Percentiles rank a stretch among this genome's conserved stretches.
Evolutionary conservation across 768 basidiomycete species (phyloP).

Genomic region (Tulasnella sp.): DNA sequence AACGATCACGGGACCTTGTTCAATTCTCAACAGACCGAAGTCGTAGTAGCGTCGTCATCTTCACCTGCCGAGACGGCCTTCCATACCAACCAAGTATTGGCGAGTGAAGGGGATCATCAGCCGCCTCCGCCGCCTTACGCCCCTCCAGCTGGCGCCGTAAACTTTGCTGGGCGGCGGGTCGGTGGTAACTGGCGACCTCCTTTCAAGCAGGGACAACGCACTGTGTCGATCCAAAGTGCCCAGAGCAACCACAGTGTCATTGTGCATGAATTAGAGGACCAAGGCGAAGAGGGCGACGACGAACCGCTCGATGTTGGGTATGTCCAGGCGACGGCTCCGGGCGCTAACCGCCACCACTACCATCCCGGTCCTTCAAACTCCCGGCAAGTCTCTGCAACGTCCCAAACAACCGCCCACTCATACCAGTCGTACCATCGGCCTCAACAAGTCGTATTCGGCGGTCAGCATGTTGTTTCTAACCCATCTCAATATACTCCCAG

Average conservation of each 20-base stretch:
- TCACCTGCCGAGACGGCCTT: neutral
- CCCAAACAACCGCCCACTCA: neutral
- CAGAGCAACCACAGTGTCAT: neutral
- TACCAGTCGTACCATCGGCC: neutral
- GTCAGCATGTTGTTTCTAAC: neutral
- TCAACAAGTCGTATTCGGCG: neutral
- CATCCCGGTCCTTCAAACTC: neutral
- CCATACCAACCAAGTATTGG: neutral
- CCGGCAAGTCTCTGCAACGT: neutral
- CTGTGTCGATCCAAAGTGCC: neutral
- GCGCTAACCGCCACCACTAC: neutral
- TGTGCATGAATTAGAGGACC: neutral
- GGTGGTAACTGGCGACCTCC: slow-evolving; percentile 1
- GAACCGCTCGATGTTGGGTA: neutral
- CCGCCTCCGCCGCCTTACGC: neutral
- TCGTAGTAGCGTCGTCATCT: neutral
- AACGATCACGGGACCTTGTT: neutral
- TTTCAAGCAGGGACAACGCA: neutral
- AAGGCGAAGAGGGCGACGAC: neutral
- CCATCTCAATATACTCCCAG: neutral
- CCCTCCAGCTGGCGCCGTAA: neutral
- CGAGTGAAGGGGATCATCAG: neutral
- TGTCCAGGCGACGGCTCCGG: neutral
- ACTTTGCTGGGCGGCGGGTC: neutral
- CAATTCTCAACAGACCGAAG: neutral